phyloP scores from a whole-genome alignment of 257 asterid species.

The Solanum boliviense region DNA sequence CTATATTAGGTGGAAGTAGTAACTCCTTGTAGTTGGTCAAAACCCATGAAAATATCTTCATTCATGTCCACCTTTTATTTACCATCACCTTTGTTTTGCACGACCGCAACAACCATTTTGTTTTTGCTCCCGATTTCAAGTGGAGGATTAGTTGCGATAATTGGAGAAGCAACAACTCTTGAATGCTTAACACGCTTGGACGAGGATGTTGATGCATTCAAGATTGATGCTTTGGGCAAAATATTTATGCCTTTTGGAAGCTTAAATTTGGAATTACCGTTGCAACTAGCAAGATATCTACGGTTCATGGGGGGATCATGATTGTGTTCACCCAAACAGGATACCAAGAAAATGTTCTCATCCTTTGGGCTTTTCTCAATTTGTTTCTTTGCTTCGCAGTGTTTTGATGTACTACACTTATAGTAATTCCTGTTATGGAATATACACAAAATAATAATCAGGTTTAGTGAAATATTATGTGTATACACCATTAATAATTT shows the following conservation, averaged over 20 bases:
- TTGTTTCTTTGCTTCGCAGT: neutral
- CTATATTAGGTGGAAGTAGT: neutral
- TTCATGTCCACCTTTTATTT: neutral
- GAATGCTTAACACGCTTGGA: neutral
- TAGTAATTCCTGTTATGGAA: neutral
- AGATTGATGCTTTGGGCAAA: neutral
- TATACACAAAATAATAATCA: neutral
- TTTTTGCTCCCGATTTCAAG: neutral
- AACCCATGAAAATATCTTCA: no score
- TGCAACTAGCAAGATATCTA: neutral
- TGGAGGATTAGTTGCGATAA: neutral
- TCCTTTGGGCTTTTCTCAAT: neutral
- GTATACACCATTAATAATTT: neutral
- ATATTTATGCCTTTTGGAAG: no score
- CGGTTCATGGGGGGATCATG: neutral
- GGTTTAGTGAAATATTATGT: no score
- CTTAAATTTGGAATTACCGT: neutral
- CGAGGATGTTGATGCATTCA: neutral
- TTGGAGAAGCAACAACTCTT: neutral
- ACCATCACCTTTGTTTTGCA: neutral
- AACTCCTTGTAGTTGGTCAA: neutral
- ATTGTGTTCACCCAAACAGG: neutral
- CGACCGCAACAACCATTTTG: neutral
- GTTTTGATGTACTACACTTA: neutral
- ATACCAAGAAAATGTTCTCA: neutral